phyloP scores from a whole-genome alignment of 2,329 filamentous ascomycete species.

The Sarocladiaceae sp. region DNA sequence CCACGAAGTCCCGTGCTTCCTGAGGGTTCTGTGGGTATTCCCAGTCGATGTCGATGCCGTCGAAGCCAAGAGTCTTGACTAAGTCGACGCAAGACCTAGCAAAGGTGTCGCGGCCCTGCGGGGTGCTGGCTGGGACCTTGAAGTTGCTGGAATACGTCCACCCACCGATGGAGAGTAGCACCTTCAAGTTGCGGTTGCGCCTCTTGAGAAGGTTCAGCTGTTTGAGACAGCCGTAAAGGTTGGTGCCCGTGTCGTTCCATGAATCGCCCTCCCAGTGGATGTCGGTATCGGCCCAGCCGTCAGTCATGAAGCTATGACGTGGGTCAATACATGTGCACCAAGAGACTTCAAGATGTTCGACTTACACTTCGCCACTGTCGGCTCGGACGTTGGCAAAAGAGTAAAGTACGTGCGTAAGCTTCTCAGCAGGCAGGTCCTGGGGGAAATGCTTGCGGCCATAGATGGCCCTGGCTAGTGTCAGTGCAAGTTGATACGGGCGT shows the following conservation, averaged over 20 bases:
- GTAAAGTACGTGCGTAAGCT: slow-evolving; percentile 85
- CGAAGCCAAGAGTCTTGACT: slow-evolving; percentile 74
- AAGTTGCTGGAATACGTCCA: slow-evolving; percentile 92
- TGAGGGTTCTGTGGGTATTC: slow-evolving; percentile 52
- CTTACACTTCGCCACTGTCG: slow-evolving; percentile 72
- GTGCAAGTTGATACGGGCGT: slow-evolving; percentile 6
- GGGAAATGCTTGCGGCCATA: slow-evolving; percentile 83
- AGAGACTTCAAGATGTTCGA: slow-evolving; percentile 6
- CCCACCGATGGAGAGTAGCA: slow-evolving; percentile 81
- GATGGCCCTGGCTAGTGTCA: slow-evolving; percentile 54
- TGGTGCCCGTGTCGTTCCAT: slow-evolving; percentile 67
- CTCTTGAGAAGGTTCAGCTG: slow-evolving; percentile 81
- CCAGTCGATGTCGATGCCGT: slow-evolving; percentile 64
- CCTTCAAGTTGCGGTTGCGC: slow-evolving; percentile 73
- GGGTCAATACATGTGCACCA: slow-evolving; percentile 8
- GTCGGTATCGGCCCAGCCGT: slow-evolving; percentile 61
- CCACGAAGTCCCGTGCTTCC: slow-evolving; percentile 53
- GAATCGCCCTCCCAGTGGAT: slow-evolving; percentile 66
- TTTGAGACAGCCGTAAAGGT: slow-evolving; percentile 85
- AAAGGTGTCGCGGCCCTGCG: slow-evolving; percentile 63
- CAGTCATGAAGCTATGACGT: slow-evolving; percentile 42
- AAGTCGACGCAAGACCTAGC: slow-evolving; percentile 67
- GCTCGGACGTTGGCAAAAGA: slow-evolving; percentile 80
- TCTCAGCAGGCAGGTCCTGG: slow-evolving; percentile 71
- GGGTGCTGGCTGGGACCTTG: slow-evolving; percentile 63